Base-by-base conservation (phyloP, 2,329 filamentous ascomycete species). In the Scleromitrula shiraiana region DNA sequence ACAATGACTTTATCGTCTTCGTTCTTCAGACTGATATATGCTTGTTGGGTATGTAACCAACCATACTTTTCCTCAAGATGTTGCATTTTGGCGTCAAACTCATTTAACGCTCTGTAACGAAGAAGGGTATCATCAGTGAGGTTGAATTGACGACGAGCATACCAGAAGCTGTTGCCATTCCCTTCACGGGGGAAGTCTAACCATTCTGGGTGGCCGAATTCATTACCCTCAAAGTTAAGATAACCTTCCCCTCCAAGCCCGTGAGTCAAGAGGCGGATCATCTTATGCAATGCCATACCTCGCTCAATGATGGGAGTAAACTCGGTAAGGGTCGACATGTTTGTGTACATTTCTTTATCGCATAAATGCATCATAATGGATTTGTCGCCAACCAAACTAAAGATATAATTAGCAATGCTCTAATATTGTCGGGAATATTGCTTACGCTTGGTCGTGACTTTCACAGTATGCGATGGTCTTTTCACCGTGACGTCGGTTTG, bases 151-250 rank as follows among this genome's bases (percentile, higher is more conserved):
- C 93, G 85, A 19, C 93, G 81, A 2, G 90, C 90, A 64, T 95
- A 95, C 82, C 88, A 91, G 74, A 90, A 96, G 38, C 86, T 93
- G 69, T 95, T 95, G 62, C 82, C 71, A 69, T 96, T 96, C 50
- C 93, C 93, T 61, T 83, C 88, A 43, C 93, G 86, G 4, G 93
- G 93, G 68, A 98, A 98, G 67, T 98, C 93, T 32, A 98, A 85
- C 93, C 93, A 98, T 68, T 98, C 93, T 0, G 93, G 93, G 64
- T 98, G 93, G 0, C 93, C 93, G 62, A 98, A 98, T 68, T 98
- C 93, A 67, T 98, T 98, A 52, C 93, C 93, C 70, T 96, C 90
- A 60, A 98, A 98, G 71, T 97, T 98, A 45, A 98, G 84, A 64
- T 95, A 98, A 32, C 91, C 93, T 68, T 98, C 93, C 47, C 93